A percentile compares a stretch with the other conserved stretches of the same genome.
phyloP scores from a whole-genome alignment of 805 yeast genomes.

The Diddensiella santjacobensis region DNA sequence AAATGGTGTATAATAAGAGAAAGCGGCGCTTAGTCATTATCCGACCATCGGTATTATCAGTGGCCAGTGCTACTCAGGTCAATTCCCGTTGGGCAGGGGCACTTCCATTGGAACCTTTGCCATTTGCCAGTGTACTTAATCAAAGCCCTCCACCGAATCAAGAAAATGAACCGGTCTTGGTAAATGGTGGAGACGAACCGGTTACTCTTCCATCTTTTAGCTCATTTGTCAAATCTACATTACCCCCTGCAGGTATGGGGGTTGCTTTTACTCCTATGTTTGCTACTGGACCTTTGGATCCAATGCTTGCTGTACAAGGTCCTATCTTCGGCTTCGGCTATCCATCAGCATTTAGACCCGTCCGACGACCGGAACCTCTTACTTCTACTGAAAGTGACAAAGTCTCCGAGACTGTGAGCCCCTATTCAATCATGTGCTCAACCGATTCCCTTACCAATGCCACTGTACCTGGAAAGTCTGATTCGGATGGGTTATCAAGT shows the following conservation, averaged over 20 bases:
- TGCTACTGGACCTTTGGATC: neutral
- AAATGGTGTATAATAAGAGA: too few relatives aligned
- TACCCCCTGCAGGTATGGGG: neutral
- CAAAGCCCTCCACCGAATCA: neutral
- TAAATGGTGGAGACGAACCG: neutral
- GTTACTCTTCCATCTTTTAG: neutral
- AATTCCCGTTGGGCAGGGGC: neutral
- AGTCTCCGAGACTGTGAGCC: too few relatives aligned
- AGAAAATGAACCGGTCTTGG: neutral
- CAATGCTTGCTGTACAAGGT: neutral
- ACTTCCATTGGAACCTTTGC: neutral
- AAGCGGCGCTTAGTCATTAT: too few relatives aligned
- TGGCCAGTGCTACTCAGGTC: neutral
- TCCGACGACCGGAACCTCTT: too few relatives aligned
- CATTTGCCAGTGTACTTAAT: neutral
- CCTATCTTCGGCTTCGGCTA: too few relatives aligned
- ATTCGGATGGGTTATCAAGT: too few relatives aligned
- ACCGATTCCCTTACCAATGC: too few relatives aligned
- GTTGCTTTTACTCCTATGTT: neutral
- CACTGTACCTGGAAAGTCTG: too few relatives aligned
- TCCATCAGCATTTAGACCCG: too few relatives aligned
- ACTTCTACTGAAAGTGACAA: too few relatives aligned
- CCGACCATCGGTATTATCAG: too few relatives aligned
- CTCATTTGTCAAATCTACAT: neutral
- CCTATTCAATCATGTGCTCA: too few relatives aligned